phyloP scores from a whole-genome alignment of 495 filamentous ascomycete species.

The Schizothecium vesticola region DNA sequence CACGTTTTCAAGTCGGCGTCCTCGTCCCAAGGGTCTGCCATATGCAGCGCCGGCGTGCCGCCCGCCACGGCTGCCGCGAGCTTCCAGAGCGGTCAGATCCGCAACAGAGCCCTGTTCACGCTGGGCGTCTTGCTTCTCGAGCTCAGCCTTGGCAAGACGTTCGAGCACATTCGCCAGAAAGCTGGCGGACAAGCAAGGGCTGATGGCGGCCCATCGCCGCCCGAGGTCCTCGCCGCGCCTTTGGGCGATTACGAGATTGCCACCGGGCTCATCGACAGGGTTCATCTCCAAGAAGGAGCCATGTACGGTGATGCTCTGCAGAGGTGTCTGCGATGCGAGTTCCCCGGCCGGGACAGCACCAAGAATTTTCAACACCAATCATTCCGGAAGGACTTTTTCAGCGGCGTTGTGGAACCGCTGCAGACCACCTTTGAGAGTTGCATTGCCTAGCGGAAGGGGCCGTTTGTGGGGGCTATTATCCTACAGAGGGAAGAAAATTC shows the following conservation, averaged over 20 bases:
- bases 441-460: no score
- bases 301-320: slow-evolving; percentile 9
- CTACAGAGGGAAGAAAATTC: no score
- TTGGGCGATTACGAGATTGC: neutral
- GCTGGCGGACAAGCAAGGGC: neutral
- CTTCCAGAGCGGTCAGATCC: neutral
- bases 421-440: neutral
- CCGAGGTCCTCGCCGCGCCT: no score
- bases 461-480: no score
- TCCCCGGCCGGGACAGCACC: slow-evolving; percentile 2
- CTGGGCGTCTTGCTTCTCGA: slow-evolving; percentile 6
- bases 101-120: slow-evolving; percentile 5
- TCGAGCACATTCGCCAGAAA: neutral
- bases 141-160: slow-evolving; percentile 2
- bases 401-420: neutral
- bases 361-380: slow-evolving; percentile 5
- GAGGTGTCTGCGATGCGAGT: slow-evolving; percentile 9
- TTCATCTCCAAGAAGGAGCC: slow-evolving; percentile 4
- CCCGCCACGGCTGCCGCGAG: no score
- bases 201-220: no score
- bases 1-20: neutral
- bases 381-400: slow-evolving; percentile 3
- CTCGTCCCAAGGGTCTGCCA: neutral
- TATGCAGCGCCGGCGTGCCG: neutral
- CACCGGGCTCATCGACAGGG: neutral